Base-by-base conservation (phyloP, 2,329 filamentous ascomycete species). In the Coleophoma cylindrospora region DNA sequence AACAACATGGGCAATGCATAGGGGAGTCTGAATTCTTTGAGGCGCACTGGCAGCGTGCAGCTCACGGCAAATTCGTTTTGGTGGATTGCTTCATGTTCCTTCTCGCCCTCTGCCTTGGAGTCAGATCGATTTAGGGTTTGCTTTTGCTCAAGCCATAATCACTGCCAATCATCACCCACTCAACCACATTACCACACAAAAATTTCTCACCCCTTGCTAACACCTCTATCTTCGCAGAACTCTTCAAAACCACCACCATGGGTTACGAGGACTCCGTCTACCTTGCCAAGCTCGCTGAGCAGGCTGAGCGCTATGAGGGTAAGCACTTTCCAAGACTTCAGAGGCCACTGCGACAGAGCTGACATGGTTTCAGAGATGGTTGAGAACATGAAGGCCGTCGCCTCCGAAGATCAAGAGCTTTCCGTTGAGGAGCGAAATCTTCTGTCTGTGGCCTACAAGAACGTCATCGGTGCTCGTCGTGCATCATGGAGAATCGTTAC, bases 221-320 rank as follows among this genome's bases (percentile, higher is more conserved):
- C 44, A 46, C 27, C 27, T 17, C 17, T 10, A 32, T 21, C 19
- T 36, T 36, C 19, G 44, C 44, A 17, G n/a, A 46, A 17, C 12
- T 15, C 32, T 17, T 5, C 17, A 15, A 33, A 34, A 66, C 64
- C 71, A 74, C 71, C 80, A 91, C 80, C 80, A 97, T 97, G 92
- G 91, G 89, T 84, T 90, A 96, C 83, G 92, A 97, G 84, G 91
- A 97, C 80, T 92, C 91, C 68, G 94, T 99, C 70, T 97, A 97
- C 77, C 87, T 97, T 74, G 94, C 94, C 78, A 97, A 97, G 91
- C 89, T 99, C 75, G 94, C 94, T 72, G 94, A 99, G 87, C 94
- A 99, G 86, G 94, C 94, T 75, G 94, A 99, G 86, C 92, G 94
- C 74, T 99, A 99, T 78, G 94, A 99, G 82, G 94, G 94, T 97